Evolutionary conservation across 306 rosid species (phyloP).

Genomic region (Inga laurina): DNA sequence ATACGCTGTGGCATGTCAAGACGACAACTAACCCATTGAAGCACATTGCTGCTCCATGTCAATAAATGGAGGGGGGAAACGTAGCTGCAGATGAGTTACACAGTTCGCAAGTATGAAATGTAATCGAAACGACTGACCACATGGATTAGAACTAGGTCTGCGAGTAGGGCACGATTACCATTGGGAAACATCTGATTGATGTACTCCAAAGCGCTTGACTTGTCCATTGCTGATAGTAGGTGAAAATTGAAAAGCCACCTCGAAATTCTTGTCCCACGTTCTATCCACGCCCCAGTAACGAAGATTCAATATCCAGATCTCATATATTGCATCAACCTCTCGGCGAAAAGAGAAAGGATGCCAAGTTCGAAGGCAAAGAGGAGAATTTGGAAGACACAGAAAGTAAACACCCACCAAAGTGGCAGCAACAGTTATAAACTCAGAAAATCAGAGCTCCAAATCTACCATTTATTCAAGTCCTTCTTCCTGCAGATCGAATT

Average conservation of each 20-base stretch:
- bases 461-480: constrained; percentile 5
- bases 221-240: constrained; percentile 64
- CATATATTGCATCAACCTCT: constrained; percentile 1
- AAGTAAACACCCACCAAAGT: background rate
- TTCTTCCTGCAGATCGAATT: constrained; percentile 32
- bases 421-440: background rate
- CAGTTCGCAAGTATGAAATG: background rate
- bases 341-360: background rate
- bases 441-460: background rate
- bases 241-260: background rate
- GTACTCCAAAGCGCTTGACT: constrained; percentile 92
- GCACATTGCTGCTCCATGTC: background rate
- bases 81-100: background rate
- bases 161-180: constrained; percentile 41
- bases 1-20: background rate
- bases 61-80: background rate
- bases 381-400: background rate
- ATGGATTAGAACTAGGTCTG: background rate
- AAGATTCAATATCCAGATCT: constrained; percentile 28
- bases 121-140: background rate
- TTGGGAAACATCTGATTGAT: constrained; percentile 99
- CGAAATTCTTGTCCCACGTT: constrained; percentile 4
- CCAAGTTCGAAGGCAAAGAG: background rate
- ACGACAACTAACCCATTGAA: background rate
- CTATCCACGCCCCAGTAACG: background rate